Conservation (phyloP, 306 rosid species). For the Corylus americana region DNA sequence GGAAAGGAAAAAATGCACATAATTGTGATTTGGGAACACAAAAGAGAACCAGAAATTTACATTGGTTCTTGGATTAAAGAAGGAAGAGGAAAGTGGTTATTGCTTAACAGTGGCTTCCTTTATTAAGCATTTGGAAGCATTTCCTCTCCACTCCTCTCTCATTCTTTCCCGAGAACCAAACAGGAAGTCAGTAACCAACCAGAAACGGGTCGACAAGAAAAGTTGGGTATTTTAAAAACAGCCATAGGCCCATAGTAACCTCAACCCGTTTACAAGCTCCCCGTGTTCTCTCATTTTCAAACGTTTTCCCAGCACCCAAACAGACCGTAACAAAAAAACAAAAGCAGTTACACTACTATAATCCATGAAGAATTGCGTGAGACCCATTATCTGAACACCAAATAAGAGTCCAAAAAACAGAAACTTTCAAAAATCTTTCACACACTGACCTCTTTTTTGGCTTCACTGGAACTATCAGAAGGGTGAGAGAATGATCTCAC, state of each 20-base stretch:
- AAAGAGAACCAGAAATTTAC: background rate
- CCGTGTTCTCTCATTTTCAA: constrained; percentile 1
- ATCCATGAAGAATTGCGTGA: constrained; percentile 13
- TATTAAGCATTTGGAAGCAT: background rate
- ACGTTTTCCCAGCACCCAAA: constrained; percentile 34
- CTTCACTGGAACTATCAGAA: constrained; percentile 38
- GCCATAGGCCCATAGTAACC: constrained; percentile 4
- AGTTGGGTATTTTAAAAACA: background rate
- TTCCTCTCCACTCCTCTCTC: background rate
- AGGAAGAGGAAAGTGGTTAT: background rate
- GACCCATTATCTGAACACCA: constrained; percentile 17
- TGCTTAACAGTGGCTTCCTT: background rate
- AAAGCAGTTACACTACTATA: background rate
- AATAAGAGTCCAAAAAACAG: background rate
- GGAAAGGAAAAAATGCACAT: background rate
- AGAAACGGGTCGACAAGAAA: background rate
- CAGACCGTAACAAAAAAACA: constrained; percentile 2
- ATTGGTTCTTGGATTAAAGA: background rate
- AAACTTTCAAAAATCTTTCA: background rate
- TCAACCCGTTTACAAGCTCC: constrained; percentile 1
- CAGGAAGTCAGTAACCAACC: background rate
- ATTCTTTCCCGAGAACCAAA: constrained; percentile 10
- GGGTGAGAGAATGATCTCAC: constrained; percentile 63
- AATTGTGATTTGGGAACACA: background rate
- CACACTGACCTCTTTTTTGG: constrained; percentile 52